phyloP scores from a whole-genome alignment of 129 eudicot genomes.

The Flaveria brownii region DNA sequence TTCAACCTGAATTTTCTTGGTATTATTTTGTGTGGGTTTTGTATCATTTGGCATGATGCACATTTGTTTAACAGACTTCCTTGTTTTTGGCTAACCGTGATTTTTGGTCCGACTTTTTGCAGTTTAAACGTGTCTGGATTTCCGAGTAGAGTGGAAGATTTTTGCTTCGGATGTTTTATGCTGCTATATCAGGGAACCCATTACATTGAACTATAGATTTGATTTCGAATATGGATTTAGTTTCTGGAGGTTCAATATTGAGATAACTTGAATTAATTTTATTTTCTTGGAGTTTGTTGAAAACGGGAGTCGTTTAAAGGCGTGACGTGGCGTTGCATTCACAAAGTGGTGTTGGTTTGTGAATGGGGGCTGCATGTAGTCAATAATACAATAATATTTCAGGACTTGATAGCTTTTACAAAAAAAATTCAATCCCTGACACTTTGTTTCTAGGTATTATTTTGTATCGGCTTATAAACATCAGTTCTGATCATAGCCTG shows the following conservation, averaged over 20 bases:
- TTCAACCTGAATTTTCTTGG: no score
- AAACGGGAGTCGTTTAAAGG: slow-evolving; percentile 13
- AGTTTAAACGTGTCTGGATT: slow-evolving; percentile 23
- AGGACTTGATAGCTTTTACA: neutral
- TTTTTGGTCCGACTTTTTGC: slow-evolving; percentile 3
- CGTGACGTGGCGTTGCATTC: neutral
- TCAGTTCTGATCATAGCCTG: neutral
- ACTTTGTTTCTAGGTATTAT: neutral
- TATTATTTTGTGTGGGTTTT: neutral
- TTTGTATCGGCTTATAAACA: neutral
- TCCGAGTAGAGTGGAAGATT: slow-evolving; percentile 18
- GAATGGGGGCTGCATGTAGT: slow-evolving; percentile 24
- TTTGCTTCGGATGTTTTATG: slow-evolving; percentile 23
- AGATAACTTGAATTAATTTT: slow-evolving; percentile 23
- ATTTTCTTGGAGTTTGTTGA: slow-evolving; percentile 13
- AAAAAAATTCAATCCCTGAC: neutral
- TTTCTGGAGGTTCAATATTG: slow-evolving; percentile 19
- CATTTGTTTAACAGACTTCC: neutral
- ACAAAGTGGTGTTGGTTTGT: neutral
- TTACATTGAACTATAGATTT: slow-evolving; percentile 32
- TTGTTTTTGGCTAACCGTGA: neutral
- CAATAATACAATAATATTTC: slow-evolving; percentile 25
- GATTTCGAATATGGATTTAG: slow-evolving; percentile 23
- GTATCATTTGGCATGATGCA: slow-evolving; percentile 5
- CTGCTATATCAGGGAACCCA: slow-evolving; percentile 29